Evolutionary conservation across 306 rosid genomes (phyloP).

Genomic region (Myrica gale): DNA sequence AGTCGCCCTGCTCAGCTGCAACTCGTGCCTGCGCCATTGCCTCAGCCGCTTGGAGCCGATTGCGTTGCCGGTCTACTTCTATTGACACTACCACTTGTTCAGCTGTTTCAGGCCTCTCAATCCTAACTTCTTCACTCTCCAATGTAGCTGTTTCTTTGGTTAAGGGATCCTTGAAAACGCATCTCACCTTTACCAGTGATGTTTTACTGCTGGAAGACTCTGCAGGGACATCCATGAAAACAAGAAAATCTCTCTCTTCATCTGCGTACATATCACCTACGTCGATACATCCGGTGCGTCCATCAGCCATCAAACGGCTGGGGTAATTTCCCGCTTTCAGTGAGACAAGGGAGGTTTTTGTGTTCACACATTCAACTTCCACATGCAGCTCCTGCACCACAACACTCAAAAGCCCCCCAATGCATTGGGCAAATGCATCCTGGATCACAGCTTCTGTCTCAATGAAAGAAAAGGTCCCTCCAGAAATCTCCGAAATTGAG

Average conservation of each 20-base stretch:
- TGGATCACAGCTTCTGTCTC: conserved; percentile 91
- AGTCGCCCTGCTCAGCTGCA: conserved; percentile 83
- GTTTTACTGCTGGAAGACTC: conserved; percentile 48
- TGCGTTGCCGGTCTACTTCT: conserved; percentile 89
- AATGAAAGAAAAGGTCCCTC: conserved; percentile 95
- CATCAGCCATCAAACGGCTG: conserved; percentile 54
- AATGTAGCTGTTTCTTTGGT: conserved; percentile 54
- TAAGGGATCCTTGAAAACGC: conserved; percentile 75
- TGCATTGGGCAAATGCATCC: conserved; percentile 98
- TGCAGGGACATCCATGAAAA: conserved; percentile 68
- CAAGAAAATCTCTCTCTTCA: conserved; percentile 94
- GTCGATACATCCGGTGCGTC: conserved; percentile 60
- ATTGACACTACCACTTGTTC: conserved; percentile 62
- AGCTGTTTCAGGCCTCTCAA: conserved; percentile 55
- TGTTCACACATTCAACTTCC: conserved; percentile 62
- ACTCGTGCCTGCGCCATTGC: conserved; percentile 80
- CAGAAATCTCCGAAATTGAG: conserved; percentile 88
- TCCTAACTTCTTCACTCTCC: conserved; percentile 70
- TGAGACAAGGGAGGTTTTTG: conserved; percentile 45
- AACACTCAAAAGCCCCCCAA: conserved; percentile 93
- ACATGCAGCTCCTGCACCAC: conserved; percentile 89
- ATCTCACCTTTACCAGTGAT: conserved; percentile 70
- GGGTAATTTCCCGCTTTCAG: conserved; percentile 91
- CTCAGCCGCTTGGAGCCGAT: conserved; percentile 90
- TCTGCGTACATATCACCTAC: conserved; percentile 94